These are phyloP conservation scores for Musa schizocarpa DNA, from an alignment of 176 grass and related monocot species.

Conservation along the genomic window DNA sequence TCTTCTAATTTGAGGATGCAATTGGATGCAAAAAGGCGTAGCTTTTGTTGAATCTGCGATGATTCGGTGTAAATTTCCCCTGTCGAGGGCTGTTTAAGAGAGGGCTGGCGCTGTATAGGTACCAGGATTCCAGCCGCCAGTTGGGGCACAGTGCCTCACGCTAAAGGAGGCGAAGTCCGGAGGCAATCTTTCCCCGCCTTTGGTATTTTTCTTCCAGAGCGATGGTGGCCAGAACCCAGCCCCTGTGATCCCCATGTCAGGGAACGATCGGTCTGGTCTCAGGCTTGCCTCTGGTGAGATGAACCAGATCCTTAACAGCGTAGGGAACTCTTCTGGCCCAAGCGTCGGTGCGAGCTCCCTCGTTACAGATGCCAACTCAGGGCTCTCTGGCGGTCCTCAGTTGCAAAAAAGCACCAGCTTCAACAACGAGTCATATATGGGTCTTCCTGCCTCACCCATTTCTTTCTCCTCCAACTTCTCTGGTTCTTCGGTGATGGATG, in stretches of 20 bases:
- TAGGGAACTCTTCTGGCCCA: conserved; percentile 70
- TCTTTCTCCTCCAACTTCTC: conserved; percentile 98
- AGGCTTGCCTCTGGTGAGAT: conserved; percentile 41
- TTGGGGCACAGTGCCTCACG: background rate
- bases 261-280: conserved; percentile 40
- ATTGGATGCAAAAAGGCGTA: background rate
- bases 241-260: conserved; percentile 40
- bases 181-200: conserved; percentile 1
- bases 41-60: background rate
- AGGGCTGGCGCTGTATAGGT: background rate
- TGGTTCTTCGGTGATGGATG: conserved; percentile 86
- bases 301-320: conserved; percentile 42
- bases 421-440: conserved; percentile 81
- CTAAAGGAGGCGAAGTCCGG: background rate
- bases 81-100: background rate
- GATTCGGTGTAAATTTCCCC: conserved; percentile 1
- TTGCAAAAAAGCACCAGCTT: conserved; percentile 80
- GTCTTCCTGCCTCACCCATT: conserved; percentile 90
- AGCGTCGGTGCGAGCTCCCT: conserved; percentile 87
- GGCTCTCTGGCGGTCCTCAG: conserved; percentile 68
- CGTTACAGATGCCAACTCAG: conserved; percentile 84
- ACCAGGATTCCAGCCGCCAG: background rate
- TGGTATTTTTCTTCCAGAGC: conserved; percentile 22
- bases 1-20: background rate
- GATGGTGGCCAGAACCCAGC: conserved; percentile 40